Base-by-base conservation (phyloP, 2,329 filamentous ascomycete species). In the Dothidotthia symphoricarpi region DNA sequence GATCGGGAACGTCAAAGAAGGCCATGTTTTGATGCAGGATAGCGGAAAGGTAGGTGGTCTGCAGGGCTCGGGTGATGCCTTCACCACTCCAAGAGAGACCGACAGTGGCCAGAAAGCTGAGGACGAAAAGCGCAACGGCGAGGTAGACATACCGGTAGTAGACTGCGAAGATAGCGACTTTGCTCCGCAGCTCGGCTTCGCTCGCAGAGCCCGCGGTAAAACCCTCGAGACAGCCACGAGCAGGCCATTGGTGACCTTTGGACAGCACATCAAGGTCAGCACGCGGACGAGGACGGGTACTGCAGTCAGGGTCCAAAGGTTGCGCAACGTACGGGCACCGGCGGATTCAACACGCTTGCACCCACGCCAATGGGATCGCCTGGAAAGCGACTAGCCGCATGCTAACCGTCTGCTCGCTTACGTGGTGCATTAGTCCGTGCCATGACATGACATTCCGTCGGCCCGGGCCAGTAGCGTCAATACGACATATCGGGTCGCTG, bases 1-100 rank as follows among this genome's bases (percentile, higher is more conserved):
- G 85, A 34, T 89, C 90, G n/a, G 95, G 76, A 60, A 90, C 91
- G 67, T 96, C 90, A 28, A 57, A 57, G 30, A 47, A 57, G n/a
- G 43, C 53, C 28, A 57, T 49, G 31, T 57, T 57, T 34, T 57
- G 53, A 3, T 50, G 45, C 10, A 57, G 32, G 32, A 56, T 51
- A 11, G 53, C 45, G 53, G 82, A 77, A 7, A 96, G 78, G 55
- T 95, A 96, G 22, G 56, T 57, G 1, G 59, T 46, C 17, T 42
- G 34, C 10, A 70, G 59, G 40, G 63, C 67, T 16, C 57, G 58
- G 1, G 61, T 52, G 22, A 70, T 67, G 30, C 68, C 66, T 38
- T 71, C 69, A 11, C 69, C 69, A 3, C 61, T 54, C 35, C 68
- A 94, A 59, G 95, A 93, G 70, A 91, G 95, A 15, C 86, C 85